Percentiles rank a stretch among this genome's conserved stretches.
Conservation (phyloP, 2,329 filamentous ascomycete genomes). For the Cryphonectria nitschkei region DNA sequence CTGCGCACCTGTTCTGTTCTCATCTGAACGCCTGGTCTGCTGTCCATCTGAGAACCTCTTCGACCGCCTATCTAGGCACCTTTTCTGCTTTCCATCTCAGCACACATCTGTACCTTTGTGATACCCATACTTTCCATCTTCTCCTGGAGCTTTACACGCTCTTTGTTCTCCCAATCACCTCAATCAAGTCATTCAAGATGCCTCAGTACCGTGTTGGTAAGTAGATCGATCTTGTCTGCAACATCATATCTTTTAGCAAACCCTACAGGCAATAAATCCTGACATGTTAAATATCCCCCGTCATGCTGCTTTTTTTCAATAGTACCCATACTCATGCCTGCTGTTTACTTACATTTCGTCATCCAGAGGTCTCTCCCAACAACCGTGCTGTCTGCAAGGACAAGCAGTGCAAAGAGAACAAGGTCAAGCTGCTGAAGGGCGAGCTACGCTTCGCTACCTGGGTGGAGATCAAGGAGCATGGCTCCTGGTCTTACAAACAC, state of each 20-base stretch:
- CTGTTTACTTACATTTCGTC: constrained; percentile 11
- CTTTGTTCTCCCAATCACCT: neutral
- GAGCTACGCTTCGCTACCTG: constrained; percentile 77
- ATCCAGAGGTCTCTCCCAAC: constrained; percentile 69
- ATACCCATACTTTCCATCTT: constrained; percentile 4
- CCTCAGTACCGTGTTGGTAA: constrained; percentile 52
- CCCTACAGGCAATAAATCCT: neutral
- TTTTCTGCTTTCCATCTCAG: too few relatives aligned
- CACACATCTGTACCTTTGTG: neutral
- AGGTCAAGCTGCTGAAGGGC: constrained; percentile 76
- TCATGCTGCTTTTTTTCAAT: neutral
- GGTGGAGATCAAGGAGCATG: constrained; percentile 65
- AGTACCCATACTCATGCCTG: neutral
- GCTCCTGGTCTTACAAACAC: constrained; percentile 79
- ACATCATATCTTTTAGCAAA: neutral
- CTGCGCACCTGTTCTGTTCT: too few relatives aligned
- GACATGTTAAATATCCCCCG: too few relatives aligned
- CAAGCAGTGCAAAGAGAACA: constrained; percentile 70
- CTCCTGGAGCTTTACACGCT: neutral
- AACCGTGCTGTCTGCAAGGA: constrained; percentile 76
- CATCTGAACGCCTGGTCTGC: too few relatives aligned
- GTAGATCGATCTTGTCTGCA: constrained; percentile 28
- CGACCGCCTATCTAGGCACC: too few relatives aligned
- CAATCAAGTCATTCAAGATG: constrained; percentile 39
- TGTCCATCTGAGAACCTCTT: too few relatives aligned